Evolutionary conservation across 257 asterid genomes (phyloP).

Genomic region (Catharanthus roseus): DNA sequence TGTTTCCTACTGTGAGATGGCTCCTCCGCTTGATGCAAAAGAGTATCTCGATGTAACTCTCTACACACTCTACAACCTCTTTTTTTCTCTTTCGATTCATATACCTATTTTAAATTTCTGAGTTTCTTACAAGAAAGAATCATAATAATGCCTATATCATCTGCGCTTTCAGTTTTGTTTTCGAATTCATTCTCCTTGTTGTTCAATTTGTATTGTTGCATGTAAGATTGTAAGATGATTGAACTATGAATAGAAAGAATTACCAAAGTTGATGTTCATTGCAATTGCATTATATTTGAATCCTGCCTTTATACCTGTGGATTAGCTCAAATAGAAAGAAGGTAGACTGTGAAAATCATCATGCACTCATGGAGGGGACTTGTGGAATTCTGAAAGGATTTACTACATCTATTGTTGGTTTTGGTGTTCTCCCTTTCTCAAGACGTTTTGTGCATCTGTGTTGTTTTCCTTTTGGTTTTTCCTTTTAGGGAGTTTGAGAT

Average conservation of each 20-base stretch:
- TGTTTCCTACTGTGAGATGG: constrained; percentile 90
- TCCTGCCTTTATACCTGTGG: too few species aligned
- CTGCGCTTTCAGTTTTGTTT: constrained; percentile 1
- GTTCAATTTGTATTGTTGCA: not conserved
- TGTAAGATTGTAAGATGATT: too few species aligned
- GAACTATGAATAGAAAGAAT: too few species aligned
- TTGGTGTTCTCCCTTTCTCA: not conserved
- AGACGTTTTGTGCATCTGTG: too few species aligned
- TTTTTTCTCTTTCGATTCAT: not conserved
- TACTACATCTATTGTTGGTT: not conserved
- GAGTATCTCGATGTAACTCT: constrained; percentile 85
- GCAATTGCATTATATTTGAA: not conserved
- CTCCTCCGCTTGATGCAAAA: constrained; percentile 86
- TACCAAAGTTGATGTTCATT: not conserved
- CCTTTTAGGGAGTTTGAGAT: too few species aligned
- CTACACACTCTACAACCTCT: not conserved
- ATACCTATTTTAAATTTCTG: not conserved
- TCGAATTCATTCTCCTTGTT: not conserved
- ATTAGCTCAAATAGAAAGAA: not conserved
- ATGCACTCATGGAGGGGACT: not conserved
- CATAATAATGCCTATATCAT: not conserved
- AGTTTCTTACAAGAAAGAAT: not conserved
- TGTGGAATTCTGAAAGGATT: not conserved
- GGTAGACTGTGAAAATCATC: not conserved
- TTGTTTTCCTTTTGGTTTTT: too few species aligned